Conservation (phyloP, 768 basidiomycete species). For the Russula compacta region DNA sequence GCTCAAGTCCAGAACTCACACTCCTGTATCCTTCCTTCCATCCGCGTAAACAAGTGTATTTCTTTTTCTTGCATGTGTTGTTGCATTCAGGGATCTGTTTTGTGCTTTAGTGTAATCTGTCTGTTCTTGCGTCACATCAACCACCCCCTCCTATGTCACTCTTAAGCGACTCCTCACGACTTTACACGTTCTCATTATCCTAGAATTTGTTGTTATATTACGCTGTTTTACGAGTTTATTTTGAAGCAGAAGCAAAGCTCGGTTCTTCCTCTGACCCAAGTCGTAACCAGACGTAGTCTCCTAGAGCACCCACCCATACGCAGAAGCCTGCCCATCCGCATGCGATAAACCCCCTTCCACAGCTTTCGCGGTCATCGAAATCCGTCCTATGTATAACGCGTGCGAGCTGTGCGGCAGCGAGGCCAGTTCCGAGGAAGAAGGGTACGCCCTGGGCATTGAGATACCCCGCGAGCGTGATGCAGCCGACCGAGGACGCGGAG, state of each 20-base stretch:
- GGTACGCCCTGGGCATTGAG: conserved; percentile 66
- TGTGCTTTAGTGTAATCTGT: not conserved
- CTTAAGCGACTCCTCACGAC: not conserved
- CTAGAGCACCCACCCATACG: conserved; percentile 74
- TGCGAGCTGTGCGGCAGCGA: conserved; percentile 68
- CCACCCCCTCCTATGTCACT: not conserved
- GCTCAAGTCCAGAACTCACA: conserved; percentile 42
- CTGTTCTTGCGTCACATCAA: not conserved
- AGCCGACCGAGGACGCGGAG: conserved; percentile 60
- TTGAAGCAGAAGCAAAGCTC: not conserved
- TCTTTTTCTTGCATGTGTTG: not conserved
- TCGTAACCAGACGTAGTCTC: conserved; percentile 46
- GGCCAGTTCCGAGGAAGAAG: conserved; percentile 71
- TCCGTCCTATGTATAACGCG: conserved; percentile 69
- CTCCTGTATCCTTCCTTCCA: conserved; percentile 27
- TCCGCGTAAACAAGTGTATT: conserved; percentile 25
- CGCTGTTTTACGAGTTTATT: not conserved
- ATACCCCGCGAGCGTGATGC: conserved; percentile 72
- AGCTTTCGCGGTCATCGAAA: conserved; percentile 66
- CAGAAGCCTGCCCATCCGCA: conserved; percentile 86
- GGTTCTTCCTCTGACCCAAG: not conserved
- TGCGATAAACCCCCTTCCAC: conserved; percentile 83
- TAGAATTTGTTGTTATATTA: conserved; percentile 4
- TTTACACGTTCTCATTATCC: not conserved
- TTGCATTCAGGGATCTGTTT: not conserved